A percentile compares a stretch with the other conserved stretches of the same genome.
Evolutionary conservation across 768 basidiomycete genomes (phyloP).

Genomic region (Hebeloma cylindrosporum): DNA sequence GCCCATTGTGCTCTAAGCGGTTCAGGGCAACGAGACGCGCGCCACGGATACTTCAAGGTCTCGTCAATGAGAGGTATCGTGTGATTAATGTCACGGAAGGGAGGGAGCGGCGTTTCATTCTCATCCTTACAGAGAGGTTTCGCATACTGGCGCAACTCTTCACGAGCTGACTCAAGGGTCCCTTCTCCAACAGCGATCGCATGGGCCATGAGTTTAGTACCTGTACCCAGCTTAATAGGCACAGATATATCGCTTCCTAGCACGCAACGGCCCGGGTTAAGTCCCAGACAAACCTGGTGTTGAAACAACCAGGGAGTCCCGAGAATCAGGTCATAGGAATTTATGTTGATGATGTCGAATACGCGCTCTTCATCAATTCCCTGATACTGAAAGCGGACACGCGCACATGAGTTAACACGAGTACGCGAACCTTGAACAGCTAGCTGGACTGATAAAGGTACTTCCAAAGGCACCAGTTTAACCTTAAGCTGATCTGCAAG

Average conservation of each 20-base stretch:
- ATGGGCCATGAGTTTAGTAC: slow-evolving; percentile 14
- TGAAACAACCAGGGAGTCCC: slow-evolving; percentile 42
- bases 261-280: slow-evolving; percentile 27
- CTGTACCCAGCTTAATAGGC: slow-evolving; percentile 16
- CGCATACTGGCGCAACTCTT: slow-evolving; percentile 24
- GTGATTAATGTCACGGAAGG: slow-evolving; percentile 41
- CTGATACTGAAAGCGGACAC: slow-evolving; percentile 33
- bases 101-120: slow-evolving; percentile 34
- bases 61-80: slow-evolving; percentile 40
- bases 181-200: slow-evolving; percentile 14
- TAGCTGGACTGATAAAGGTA: slow-evolving; percentile 37
- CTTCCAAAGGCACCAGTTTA: slow-evolving; percentile 20
- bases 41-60: slow-evolving; percentile 31
- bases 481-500: slow-evolving; percentile 38
- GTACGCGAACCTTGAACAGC: slow-evolving; percentile 42
- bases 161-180: slow-evolving; percentile 16
- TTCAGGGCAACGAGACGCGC: slow-evolving; percentile 38
- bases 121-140: slow-evolving; percentile 19
- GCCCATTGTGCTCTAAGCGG: slow-evolving; percentile 30
- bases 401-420: slow-evolving; percentile 31
- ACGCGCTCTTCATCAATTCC: slow-evolving; percentile 26
- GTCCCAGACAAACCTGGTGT: slow-evolving; percentile 25
- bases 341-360: slow-evolving; percentile 42
- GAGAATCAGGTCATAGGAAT: slow-evolving; percentile 40
- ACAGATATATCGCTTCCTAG: slow-evolving; percentile 23